Evolutionary conservation across 257 asterid genomes (phyloP).

Genomic region (Euphrasia confusa): DNA sequence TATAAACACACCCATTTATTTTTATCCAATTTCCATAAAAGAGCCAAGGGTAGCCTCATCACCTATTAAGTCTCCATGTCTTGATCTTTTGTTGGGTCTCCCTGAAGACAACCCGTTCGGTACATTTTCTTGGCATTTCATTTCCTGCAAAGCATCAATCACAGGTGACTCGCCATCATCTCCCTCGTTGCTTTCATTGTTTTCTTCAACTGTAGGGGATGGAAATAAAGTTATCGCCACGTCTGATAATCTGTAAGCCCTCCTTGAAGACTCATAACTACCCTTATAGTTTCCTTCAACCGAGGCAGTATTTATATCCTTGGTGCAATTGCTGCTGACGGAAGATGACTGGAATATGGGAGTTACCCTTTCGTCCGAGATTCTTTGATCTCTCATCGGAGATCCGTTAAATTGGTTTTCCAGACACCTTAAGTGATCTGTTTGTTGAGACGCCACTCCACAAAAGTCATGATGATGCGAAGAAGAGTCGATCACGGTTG

Average conservation of each 20-base stretch:
- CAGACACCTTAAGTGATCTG: constrained; percentile 23
- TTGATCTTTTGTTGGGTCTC: constrained; percentile 33
- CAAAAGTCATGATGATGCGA: constrained; percentile 18
- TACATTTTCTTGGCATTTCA: constrained; percentile 21
- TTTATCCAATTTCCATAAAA: constrained; percentile 3
- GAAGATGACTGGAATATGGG: constrained; percentile 14
- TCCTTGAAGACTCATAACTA: constrained; percentile 24
- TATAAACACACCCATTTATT: background rate
- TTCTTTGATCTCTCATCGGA: constrained; percentile 22
- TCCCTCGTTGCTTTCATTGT: constrained; percentile 17
- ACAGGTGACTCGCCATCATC: constrained; percentile 21
- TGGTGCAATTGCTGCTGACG: constrained; percentile 3
- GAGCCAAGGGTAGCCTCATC: constrained; percentile 18
- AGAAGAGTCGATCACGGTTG: constrained; percentile 20
- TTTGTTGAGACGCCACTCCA: constrained; percentile 20
- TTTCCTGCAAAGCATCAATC: constrained; percentile 15
- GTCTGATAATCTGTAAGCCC: constrained; percentile 16
- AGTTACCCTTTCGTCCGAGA: constrained; percentile 5
- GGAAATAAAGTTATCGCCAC: constrained; percentile 15
- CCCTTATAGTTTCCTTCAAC: constrained; percentile 23
- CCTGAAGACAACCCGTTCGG: constrained; percentile 19
- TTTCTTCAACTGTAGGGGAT: constrained; percentile 21
- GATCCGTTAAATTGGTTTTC: constrained; percentile 24
- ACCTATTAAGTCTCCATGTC: constrained; percentile 32
- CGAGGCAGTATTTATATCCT: constrained; percentile 2